A percentile compares a stretch with the other conserved stretches of the same genome.
phyloP scores from a whole-genome alignment of 257 asterid genomes.

The Primulina eburnea region DNA sequence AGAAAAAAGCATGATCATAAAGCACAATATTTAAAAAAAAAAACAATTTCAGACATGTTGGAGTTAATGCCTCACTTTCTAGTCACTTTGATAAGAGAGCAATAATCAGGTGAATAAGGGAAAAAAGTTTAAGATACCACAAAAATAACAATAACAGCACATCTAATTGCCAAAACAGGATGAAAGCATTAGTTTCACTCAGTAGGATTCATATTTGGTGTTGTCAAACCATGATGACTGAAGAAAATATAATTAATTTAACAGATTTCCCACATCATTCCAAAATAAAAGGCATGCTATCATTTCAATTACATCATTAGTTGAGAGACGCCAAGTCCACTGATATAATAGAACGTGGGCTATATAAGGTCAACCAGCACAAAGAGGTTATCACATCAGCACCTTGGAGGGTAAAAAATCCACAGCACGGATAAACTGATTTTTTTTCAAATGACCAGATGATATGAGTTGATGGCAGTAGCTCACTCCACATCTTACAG shows the following conservation, averaged over 20 bases:
- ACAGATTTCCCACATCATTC: neutral
- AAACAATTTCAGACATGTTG: conserved; percentile 3
- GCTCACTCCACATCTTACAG: neutral
- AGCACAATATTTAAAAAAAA: neutral
- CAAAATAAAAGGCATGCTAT: neutral
- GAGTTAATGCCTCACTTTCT: neutral
- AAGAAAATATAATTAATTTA: conserved; percentile 6
- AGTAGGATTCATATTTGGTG: neutral
- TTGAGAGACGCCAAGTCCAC: neutral
- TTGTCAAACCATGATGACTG: neutral
- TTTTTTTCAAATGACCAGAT: neutral
- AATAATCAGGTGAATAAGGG: neutral
- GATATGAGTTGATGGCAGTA: conserved; percentile 3
- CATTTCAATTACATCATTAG: neutral
- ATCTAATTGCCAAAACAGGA: neutral
- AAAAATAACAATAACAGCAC: neutral
- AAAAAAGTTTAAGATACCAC: neutral
- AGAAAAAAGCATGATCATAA: neutral
- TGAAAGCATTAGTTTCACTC: neutral
- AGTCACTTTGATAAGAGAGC: neutral
- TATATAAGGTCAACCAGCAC: neutral
- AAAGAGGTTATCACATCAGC: neutral
- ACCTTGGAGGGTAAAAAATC: neutral
- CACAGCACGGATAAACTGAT: neutral
- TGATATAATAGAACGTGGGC: neutral